Evolutionary conservation across 208 protist genomes (phyloP).

Genomic region (Blechomonas ayalai): DNA sequence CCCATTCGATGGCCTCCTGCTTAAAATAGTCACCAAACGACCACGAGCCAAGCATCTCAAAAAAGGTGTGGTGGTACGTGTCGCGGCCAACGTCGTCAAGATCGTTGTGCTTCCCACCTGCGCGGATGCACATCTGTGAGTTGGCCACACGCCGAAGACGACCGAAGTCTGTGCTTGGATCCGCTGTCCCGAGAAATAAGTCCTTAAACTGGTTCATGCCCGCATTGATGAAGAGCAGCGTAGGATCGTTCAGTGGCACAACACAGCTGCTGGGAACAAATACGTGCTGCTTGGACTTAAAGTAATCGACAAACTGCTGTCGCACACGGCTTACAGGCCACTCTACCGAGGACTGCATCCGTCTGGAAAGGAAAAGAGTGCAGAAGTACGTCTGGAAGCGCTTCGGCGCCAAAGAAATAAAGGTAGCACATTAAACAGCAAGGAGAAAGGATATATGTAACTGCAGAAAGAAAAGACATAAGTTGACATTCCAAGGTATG

Average conservation of each 20-base stretch:
- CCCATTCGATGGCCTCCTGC: conserved; percentile 95
- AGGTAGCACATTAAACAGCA: conserved; percentile 5
- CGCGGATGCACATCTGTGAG: conserved; percentile 99
- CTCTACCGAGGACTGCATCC: conserved; percentile 17
- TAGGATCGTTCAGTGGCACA: conserved; percentile 96
- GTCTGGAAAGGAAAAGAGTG: conserved; percentile 5
- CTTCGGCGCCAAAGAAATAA: conserved; percentile 12
- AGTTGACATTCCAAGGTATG: conserved; percentile 1
- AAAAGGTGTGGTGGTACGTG: conserved; percentile 99
- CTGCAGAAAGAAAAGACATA: conserved; percentile 1
- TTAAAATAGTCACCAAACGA: conserved; percentile 99
- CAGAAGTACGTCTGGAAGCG: conserved; percentile 1
- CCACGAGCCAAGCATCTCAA: conserved; percentile 99
- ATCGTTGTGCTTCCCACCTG: conserved; percentile 99
- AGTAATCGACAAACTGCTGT: conserved; percentile 94
- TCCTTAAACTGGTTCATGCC: conserved; percentile 98
- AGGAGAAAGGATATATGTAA: neutral
- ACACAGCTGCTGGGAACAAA: conserved; percentile 91
- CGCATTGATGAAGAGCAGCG: conserved; percentile 98
- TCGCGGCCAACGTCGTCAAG: conserved; percentile 99
- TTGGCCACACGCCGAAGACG: conserved; percentile 94
- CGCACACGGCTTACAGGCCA: conserved; percentile 88
- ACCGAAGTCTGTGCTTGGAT: conserved; percentile 90
- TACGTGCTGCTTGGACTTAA: conserved; percentile 85
- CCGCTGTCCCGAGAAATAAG: conserved; percentile 95